Base-by-base conservation (phyloP, 352 stramenopile species). In the Phytopythium boreale region DNA sequence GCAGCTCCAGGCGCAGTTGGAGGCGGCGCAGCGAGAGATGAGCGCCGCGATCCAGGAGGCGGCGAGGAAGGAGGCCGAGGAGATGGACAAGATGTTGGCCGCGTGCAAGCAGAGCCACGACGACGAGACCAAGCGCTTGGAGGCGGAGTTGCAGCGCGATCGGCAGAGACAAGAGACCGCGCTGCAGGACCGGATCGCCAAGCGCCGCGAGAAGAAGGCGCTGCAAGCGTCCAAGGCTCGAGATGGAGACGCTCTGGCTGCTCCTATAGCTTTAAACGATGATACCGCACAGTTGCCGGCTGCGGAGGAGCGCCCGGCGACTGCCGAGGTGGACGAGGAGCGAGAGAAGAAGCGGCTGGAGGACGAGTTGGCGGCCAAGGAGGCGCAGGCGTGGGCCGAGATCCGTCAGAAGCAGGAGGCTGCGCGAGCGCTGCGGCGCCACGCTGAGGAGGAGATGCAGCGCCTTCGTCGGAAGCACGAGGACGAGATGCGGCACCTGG, bases 381-480 rank as follows among this genome's bases (percentile, higher is more conserved):
- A 84, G 31, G 56, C 70, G 24, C 50, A 72, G 49, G 76, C 72
- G 0, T 75, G 72, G 63, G 70, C 74, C 52, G 52, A 73, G 31
- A 71, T 78, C 36, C 52, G 71, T 14, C 61, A 62, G 36, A 87
- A 83, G 46, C 70, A 79, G 29, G 58, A 75, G 51, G 72, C 79
- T 58, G 74, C 79, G 12, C 61, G 58, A 17, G 65, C 65, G 47
- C 75, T 84, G 46, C 74, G 85, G 26, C 59, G 77, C n/a, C 60
- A 77, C 17, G 77, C 82, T 3, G 66, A 91, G 55, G 61, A 79
- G 17, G 84, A 90, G 57, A 76, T 89, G 51, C 65, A 64, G 20
- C 77, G 84, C 1, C 55, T 93, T 20, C 76, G 83, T 36, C 56
- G 76, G 6, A 79, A 90, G 41, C 82, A 93, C 46, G 82, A 84